These are phyloP conservation scores for Salvia miltiorrhiza DNA, from an alignment of 257 asterid species.

Conservation along the genomic window DNA sequence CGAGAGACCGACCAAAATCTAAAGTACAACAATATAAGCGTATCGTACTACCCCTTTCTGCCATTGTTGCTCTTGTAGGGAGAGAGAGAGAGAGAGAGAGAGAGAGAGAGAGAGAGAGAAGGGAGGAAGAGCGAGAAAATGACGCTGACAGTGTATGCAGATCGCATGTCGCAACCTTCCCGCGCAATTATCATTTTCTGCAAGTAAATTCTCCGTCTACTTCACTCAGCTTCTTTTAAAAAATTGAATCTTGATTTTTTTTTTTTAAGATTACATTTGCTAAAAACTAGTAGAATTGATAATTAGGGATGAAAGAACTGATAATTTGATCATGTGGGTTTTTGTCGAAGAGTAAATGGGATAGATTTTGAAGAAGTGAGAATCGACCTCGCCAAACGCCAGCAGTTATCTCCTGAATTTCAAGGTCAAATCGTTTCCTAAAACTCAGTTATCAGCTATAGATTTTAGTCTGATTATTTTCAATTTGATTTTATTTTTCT, in stretches of 20 bases:
- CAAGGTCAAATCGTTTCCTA: constrained; percentile 34
- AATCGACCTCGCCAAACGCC: constrained; percentile 50
- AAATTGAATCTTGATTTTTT: neutral
- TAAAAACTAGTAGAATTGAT: neutral
- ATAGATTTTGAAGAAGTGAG: constrained; percentile 81
- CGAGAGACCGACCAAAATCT: too few relatives aligned
- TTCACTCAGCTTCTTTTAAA: neutral
- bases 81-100: too few relatives aligned
- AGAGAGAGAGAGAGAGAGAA: too few relatives aligned
- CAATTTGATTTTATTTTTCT: neutral
- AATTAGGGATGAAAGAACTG: neutral
- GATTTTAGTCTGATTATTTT: neutral
- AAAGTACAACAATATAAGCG: neutral
- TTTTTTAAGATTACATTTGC: neutral
- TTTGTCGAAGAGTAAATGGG: constrained; percentile 54
- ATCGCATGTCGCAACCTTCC: constrained; percentile 89
- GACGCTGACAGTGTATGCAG: constrained; percentile 67
- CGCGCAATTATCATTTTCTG: constrained; percentile 89
- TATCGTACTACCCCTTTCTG: neutral
- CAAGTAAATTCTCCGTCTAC: constrained; percentile 49
- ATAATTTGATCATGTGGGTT: constrained; percentile 28
- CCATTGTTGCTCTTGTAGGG: constrained; percentile 10
- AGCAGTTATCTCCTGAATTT: constrained; percentile 67
- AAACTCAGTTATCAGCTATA: neutral
- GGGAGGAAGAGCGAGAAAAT: too few relatives aligned